Evolutionary conservation across 768 basidiomycete genomes (phyloP).

Genomic region (Tylopilus balloui): DNA sequence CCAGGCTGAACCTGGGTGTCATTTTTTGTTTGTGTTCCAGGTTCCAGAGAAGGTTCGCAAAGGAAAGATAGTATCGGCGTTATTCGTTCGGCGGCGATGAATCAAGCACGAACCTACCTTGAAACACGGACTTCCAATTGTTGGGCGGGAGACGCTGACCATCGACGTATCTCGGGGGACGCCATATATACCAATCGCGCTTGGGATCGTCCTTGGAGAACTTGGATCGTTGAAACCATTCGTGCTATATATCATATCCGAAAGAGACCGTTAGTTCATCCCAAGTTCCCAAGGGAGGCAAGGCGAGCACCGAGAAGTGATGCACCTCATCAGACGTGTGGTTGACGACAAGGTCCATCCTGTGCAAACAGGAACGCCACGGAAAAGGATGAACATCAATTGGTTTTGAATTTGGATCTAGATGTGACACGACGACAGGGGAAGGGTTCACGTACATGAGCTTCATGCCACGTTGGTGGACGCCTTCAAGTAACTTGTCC

Average conservation of each 20-base stretch:
- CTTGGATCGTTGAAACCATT: constrained; percentile 63
- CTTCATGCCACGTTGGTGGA: constrained; percentile 65
- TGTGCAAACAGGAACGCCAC: constrained; percentile 24
- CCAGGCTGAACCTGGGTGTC: constrained; percentile 58
- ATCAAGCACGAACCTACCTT: constrained; percentile 39
- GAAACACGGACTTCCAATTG: constrained; percentile 68
- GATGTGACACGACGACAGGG: constrained; percentile 12
- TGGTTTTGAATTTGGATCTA: constrained; percentile 2
- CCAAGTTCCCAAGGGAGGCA: background rate
- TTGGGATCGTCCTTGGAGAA: constrained; percentile 50
- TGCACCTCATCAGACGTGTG: constrained; percentile 63
- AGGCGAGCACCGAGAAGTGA: background rate
- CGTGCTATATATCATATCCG: constrained; percentile 42
- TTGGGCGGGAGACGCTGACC: constrained; percentile 62
- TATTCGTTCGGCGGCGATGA: background rate
- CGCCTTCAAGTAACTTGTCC: constrained; percentile 49
- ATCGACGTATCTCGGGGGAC: constrained; percentile 48
- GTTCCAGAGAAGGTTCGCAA: constrained; percentile 1
- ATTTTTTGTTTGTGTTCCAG: background rate
- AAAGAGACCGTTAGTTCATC: constrained; percentile 1
- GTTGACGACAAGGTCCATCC: constrained; percentile 77
- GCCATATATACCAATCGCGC: constrained; percentile 78
- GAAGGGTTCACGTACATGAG: constrained; percentile 45
- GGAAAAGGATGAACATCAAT: constrained; percentile 3
- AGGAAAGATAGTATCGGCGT: background rate